These are phyloP conservation scores for Pseudopyrenochaeta lycopersici DNA, from an alignment of 2,329 filamentous ascomycete genomes.

Conservation along the genomic window DNA sequence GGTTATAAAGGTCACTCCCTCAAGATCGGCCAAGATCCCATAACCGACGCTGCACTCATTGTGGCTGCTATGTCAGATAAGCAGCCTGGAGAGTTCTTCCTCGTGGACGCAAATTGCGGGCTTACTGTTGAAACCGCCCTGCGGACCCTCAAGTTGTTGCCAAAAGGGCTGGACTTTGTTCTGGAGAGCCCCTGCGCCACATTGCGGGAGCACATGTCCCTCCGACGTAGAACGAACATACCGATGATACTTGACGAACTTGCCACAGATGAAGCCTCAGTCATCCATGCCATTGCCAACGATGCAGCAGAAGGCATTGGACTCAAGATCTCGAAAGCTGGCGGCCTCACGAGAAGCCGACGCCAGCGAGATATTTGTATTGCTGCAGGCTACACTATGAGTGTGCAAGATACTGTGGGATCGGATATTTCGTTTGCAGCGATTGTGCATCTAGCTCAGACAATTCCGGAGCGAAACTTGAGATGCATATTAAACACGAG, in stretches of 20 bases:
- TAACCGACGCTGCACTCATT: not conserved
- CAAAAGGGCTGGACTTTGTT: slow-evolving; percentile 28
- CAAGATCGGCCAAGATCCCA: slow-evolving; percentile 2
- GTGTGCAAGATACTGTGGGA: slow-evolving; percentile 32
- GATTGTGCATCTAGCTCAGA: slow-evolving; percentile 9
- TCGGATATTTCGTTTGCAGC: slow-evolving; percentile 39
- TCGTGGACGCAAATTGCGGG: slow-evolving; percentile 5
- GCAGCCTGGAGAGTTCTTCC: slow-evolving; percentile 2
- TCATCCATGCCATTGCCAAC: slow-evolving; percentile 29
- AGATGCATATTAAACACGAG: not conserved
- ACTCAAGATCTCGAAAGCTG: slow-evolving; percentile 32
- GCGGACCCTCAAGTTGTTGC: slow-evolving; percentile 31
- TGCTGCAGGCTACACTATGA: slow-evolving; percentile 21
- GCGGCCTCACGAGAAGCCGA: slow-evolving; percentile 16
- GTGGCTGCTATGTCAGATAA: slow-evolving; percentile 2
- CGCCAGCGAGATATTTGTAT: slow-evolving; percentile 24
- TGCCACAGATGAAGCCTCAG: slow-evolving; percentile 17
- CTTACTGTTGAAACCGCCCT: slow-evolving; percentile 25
- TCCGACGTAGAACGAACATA: slow-evolving; percentile 26
- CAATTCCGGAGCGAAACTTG: not conserved
- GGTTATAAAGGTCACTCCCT: not conserved
- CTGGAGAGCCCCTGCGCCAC: slow-evolving; percentile 35
- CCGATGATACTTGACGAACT: slow-evolving; percentile 35
- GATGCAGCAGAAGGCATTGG: slow-evolving; percentile 35
- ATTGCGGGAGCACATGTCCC: slow-evolving; percentile 28